phyloP scores from a whole-genome alignment of 108 stramenopile genomes.

The Nitzschia palea region DNA sequence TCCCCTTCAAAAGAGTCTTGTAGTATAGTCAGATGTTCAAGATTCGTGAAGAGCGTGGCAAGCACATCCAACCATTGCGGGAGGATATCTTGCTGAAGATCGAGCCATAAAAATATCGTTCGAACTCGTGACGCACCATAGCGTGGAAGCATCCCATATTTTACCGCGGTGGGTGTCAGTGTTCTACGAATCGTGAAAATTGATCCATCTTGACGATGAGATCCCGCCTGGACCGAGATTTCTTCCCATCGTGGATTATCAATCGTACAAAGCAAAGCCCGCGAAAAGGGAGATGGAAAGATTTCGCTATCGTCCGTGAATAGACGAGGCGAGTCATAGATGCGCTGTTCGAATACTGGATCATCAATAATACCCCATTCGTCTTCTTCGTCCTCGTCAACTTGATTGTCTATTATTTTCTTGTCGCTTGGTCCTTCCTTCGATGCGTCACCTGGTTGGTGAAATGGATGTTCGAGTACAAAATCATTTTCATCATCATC shows the following conservation, averaged over 20 bases:
- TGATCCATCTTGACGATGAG: constrained; percentile 31
- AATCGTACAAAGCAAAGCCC: not conserved
- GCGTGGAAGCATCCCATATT: constrained; percentile 7
- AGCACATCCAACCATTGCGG: constrained; percentile 42
- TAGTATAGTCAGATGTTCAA: constrained; percentile 34
- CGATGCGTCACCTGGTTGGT: too few relatives aligned
- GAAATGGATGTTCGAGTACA: not conserved
- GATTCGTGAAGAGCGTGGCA: constrained; percentile 24
- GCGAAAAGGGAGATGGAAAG: constrained; percentile 13
- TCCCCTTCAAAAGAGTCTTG: constrained; percentile 25
- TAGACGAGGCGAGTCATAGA: constrained; percentile 23
- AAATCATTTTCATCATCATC: not conserved
- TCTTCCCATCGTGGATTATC: constrained; percentile 25
- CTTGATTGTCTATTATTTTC: not conserved
- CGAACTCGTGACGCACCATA: constrained; percentile 18
- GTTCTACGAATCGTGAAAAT: constrained; percentile 15
- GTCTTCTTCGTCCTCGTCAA: not conserved
- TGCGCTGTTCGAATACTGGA: constrained; percentile 5
- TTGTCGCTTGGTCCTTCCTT: too few relatives aligned
- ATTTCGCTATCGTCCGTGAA: constrained; percentile 13
- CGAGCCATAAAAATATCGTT: constrained; percentile 13
- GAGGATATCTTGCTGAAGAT: constrained; percentile 9
- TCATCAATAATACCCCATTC: not conserved
- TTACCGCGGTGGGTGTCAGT: constrained; percentile 17
- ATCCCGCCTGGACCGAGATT: constrained; percentile 43